Percentiles rank a stretch among this genome's conserved stretches.
These are phyloP conservation scores for Aspergillus coremiiformis DNA, from an alignment of 495 filamentous ascomycete genomes.

Conservation along the genomic window DNA sequence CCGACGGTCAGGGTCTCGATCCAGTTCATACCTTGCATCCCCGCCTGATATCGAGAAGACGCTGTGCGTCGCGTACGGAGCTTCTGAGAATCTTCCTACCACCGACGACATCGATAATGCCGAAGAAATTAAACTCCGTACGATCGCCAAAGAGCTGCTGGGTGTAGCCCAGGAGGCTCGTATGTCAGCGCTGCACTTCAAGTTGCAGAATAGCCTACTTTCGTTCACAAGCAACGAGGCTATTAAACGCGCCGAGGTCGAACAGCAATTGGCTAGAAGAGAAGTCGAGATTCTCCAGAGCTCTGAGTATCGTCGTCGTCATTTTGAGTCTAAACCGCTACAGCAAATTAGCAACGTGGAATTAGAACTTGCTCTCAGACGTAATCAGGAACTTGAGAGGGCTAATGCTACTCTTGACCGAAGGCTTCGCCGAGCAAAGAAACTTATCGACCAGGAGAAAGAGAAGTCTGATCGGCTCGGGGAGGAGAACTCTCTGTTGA, in stretches of 20 bases:
- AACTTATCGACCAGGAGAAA: conserved; percentile 63
- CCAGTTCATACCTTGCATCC: conserved; percentile 44
- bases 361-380: conserved; percentile 37
- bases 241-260: conserved; percentile 79
- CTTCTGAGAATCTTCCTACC: conserved; percentile 50
- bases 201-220: conserved; percentile 82
- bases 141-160: conserved; percentile 49
- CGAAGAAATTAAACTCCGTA: conserved; percentile 50
- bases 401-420: conserved; percentile 57
- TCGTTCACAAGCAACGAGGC: conserved; percentile 81
- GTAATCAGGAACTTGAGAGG: conserved; percentile 53
- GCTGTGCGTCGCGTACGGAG: conserved; percentile 42
- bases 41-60: conserved; percentile 51
- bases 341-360: conserved; percentile 30
- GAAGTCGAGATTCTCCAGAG: conserved; percentile 84
- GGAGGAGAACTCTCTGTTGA: conserved; percentile 68
- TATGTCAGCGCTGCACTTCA: conserved; percentile 83
- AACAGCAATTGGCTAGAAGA: conserved; percentile 83
- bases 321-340: conserved; percentile 29
- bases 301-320: conserved; percentile 36
- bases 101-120: conserved; percentile 58
- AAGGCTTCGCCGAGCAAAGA: conserved; percentile 64
- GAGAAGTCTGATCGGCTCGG: conserved; percentile 38
- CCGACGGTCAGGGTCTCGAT: conserved; percentile 32
- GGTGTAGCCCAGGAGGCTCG: conserved; percentile 54